phyloP scores from a whole-genome alignment of 1,139 yeast genomes.

The Geotrichum australiense region DNA sequence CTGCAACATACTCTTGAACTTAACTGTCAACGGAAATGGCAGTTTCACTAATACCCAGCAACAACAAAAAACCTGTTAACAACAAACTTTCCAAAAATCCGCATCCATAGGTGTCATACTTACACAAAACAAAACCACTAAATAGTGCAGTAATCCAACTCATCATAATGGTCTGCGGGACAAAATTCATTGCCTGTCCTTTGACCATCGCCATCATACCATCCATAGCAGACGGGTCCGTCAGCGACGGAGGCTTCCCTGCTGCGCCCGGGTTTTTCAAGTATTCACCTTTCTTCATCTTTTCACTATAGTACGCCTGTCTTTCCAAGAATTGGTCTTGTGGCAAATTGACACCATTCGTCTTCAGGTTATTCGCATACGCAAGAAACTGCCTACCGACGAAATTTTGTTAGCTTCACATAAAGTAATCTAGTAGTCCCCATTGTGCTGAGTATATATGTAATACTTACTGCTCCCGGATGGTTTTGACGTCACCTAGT shows the following conservation, averaged over 20 bases:
- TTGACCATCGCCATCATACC: slow-evolving; percentile 75
- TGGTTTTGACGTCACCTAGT: slow-evolving; percentile 43
- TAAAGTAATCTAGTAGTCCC: not conserved
- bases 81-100: not conserved
- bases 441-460: slow-evolving; percentile 21
- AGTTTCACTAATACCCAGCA: slow-evolving; percentile 52
- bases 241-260: slow-evolving; percentile 50
- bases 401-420: too few relatives aligned
- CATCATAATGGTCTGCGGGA: slow-evolving; percentile 92
- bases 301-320: slow-evolving; percentile 40
- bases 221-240: slow-evolving; percentile 67
- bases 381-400: slow-evolving; percentile 38
- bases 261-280: slow-evolving; percentile 42
- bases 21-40: slow-evolving; percentile 78
- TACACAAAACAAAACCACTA: slow-evolving; percentile 70
- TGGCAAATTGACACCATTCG: slow-evolving; percentile 44
- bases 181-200: slow-evolving; percentile 71
- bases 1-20: slow-evolving; percentile 89
- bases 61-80: slow-evolving; percentile 8
- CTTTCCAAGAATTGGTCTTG: slow-evolving; percentile 44
- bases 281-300: slow-evolving; percentile 47
- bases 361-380: slow-evolving; percentile 49
- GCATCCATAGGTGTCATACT: not conserved
- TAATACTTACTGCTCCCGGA: slow-evolving; percentile 47
- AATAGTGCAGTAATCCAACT: slow-evolving; percentile 94